Evolutionary conservation across 2,329 filamentous ascomycete genomes (phyloP), one percentile per base, ranked within the genome.

Genomic region (Amauroascus verrucosus): DNA sequence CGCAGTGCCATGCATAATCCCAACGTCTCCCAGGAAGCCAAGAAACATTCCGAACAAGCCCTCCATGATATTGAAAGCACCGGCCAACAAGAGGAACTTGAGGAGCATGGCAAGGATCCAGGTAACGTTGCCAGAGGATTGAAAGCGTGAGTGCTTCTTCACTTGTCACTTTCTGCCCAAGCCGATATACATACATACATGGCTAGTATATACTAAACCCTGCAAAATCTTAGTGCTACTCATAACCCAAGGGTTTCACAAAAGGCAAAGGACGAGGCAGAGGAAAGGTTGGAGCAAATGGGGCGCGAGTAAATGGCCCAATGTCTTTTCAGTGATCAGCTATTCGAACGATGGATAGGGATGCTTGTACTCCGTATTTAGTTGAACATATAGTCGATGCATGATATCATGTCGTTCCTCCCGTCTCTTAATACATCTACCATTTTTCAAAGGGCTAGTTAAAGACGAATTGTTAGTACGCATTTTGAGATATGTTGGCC

Each of bases 181-280:
- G 18, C 18, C 37, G n/a, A n/a, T 14, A 5, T n/a, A 16, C 5
- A 6, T 38, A 16, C 35, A 14, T 14, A n/a, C 4, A 38, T n/a
- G n/a, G n/a, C n/a, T n/a, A n/a, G n/a, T 13, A 16, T 13, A 14
- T 38, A 20, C 18, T 41, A 11, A 41, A 6, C 6, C 4, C 5
- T 18, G n/a, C n/a, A 24, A 14, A 35, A 28, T 16, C 44, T 22
- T 14, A 59, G 57, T 33, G 56, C 58, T 22, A 57, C 48, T 14
- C 50, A 58, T 35, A 59, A 59, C 20, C 58, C 58, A 9, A 55
- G 48, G 26, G 58, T 59, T 40, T 48, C 43, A 35, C 43, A 59
- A 47, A 48, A 57, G 20, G 58, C 44, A 20, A 58, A 58, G 47
- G 22, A 58, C 40, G 48, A 52, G 7, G 58, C 58, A 22, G 49